Base-by-base conservation (phyloP, 345 rosid genomes). In the Citrus maxima region DNA sequence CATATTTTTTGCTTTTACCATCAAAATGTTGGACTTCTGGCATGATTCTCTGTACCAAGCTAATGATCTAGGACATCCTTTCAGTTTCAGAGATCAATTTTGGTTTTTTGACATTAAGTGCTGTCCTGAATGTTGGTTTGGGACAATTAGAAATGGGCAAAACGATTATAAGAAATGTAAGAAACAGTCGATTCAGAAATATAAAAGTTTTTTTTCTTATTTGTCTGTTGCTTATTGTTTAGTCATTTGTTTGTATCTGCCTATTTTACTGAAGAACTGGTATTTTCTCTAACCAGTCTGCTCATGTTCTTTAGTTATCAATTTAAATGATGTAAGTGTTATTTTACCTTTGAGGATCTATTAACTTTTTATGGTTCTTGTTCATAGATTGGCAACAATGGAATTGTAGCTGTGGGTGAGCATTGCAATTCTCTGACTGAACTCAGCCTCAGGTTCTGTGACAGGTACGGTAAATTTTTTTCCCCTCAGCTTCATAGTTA, bases 401-500 rank as follows among this genome's bases (percentile, higher is more conserved):
- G 93, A 77, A 87, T 95, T 62, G 59, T 90, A 46, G 97, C 98
- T 40, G 73, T 95, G 78, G 98, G 98, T 69, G 87, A 90, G 87
- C 49, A 93, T 79, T 93, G 97, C 76, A 88, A 87, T 81, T 88
- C 87, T 76, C 95, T 95, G 59, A 86, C 82, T 7, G 98, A 93
- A 79, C 97, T 95, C 76, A 93, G 94, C 87, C 88, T 95, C 64
- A 92, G 92, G 28, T 93, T 95, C 81, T 95, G 98, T 78, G 93
- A 92, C 70, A 93, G 91, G 98, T 93, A 84, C 76, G 58, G 51
- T 69, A 55, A 49, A 55, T 66, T 75, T n/a, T 49, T 46, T 46
- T 13, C 18, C 18, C 51, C 27, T 35, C 79, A 12, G 49, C 65
- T 60, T 75, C 24, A 12, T 76, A 21, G 2, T 24, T 38, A 8